Evolutionary conservation across 371 early-diverging fungal genomes (phyloP), one percentile per base, ranked within the genome.

Genomic region (Encephalitozoon romaleae): DNA sequence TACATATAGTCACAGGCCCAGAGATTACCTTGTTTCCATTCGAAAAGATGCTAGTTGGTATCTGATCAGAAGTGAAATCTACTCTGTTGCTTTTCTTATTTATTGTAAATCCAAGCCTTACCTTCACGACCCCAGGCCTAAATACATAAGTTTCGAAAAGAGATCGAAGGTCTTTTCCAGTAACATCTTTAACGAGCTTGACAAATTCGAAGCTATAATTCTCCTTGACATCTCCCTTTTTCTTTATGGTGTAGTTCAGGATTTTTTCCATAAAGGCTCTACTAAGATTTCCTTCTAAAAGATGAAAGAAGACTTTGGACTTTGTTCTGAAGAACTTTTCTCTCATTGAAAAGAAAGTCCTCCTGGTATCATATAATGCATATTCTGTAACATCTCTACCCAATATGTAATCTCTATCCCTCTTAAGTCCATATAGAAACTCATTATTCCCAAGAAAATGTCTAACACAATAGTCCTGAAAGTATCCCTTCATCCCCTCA

Each of bases 261-360:
- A 86, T 86, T 64, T 84, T 86, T 72, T 86, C 81, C 67, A 86
- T 70, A 76, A 86, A 86, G 6, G 86, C 86, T 52, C 53, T 54
- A 15, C 81, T 82, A 5, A 82, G 67, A 64, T 84, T 83, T 52
- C 74, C 74, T 59, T 86, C 83, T n/a, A 86, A 45, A 18, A 77
- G 55, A 47, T 81, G 83, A 47, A 86, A 78, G 41, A 86, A 67
- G 15, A 81, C 41, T 39, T 72, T 74, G 9, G 81, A 25, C 53
- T 86, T 86, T 26, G 65, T 78, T 38, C 45, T 75, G 59, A 83
- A 84, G 68, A 86, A 86, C 11, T 41, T 45, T 9, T 49, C 32
- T 9, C 59, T 63, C 45, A 74, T 71, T 34, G 80, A 67, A 41
- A 49, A 38, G 39, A 71, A 70, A 11, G 25, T 72, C 45, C 84